Evolutionary conservation across 192 early-diverging fungal species (phyloP), one percentile per base, ranked within the genome.

Genomic region (Coemansia sp.): DNA sequence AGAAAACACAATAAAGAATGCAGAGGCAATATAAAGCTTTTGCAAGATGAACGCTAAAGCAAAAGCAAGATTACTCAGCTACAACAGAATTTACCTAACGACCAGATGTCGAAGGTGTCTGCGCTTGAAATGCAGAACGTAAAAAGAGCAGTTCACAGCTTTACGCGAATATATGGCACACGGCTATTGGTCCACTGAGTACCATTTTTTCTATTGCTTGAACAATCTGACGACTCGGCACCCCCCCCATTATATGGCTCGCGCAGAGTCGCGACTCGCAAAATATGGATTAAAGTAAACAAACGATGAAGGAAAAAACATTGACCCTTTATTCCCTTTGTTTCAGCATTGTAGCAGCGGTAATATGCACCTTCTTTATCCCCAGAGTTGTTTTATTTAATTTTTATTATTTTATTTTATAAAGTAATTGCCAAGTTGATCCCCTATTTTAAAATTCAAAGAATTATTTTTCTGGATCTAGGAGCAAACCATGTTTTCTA

Each of bases 291-390:
- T 42, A 42, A 16, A 16, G 39, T 42, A 42, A 42, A 42, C 39
- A 42, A 42, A 42, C 8, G 13, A 9, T 32, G 36, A 58, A 58
- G 36, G 6, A 39, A 58, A 58, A 36, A 32, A 24, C 34, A 39
- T 35, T 39, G 10, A 58, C 29, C 58, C 24, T 55, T 54, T 63
- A 51, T 63, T 63, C 46, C 53, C 52, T 0, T 55, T 63, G 42
- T 16, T 13, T 11, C 25, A 49, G 14, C 39, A 42, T 42, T 42
- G 39, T 42, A 42, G 8, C 39, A 42, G 13, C 39, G 13, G 11
- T 42, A 2, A 22, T 9, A 6, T 51, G 22, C 49, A 51, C 18
- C 22, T 23, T 51, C 22, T 25, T 22, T 51, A 3, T 42, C 39
- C 39, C 39, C 39, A 42, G 39, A 42, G 5, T 16, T 34, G 4